These are phyloP conservation scores for Trichophyton rubrum DNA, from an alignment of 2,329 filamentous ascomycete species.

Conservation along the genomic window DNA sequence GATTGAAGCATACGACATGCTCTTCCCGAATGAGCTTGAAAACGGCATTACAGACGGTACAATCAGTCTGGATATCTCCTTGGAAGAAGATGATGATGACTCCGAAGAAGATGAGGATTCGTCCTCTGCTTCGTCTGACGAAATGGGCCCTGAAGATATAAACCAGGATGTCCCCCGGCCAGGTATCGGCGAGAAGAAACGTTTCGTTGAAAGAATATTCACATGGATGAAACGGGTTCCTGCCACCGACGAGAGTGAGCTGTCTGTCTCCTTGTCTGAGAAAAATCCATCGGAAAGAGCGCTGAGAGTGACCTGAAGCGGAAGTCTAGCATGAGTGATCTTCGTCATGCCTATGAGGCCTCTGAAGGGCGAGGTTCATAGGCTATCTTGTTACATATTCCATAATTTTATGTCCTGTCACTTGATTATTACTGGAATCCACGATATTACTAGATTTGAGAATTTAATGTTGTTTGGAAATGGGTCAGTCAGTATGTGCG, in stretches of 20 bases:
- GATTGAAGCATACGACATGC: background rate
- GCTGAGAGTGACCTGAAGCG: background rate
- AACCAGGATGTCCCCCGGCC: background rate
- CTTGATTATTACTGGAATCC: background rate
- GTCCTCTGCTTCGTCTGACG: no score
- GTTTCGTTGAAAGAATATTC: background rate
- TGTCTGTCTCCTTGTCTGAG: background rate
- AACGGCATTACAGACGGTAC: background rate
- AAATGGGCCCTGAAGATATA: background rate
- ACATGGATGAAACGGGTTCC: slow-evolving; percentile 1
- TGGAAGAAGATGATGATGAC: background rate
- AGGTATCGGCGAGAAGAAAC: background rate
- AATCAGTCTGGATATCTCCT: background rate
- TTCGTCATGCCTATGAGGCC: background rate
- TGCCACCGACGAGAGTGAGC: background rate
- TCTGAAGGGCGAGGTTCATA: background rate
- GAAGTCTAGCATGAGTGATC: background rate
- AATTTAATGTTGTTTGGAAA: background rate
- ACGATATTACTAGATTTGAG: background rate
- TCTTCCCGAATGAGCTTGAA: background rate
- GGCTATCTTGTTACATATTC: background rate
- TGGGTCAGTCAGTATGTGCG: no score
- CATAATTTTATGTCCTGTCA: background rate
- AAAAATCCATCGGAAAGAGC: background rate
- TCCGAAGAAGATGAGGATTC: background rate